These are phyloP conservation scores for Keqinozyma sinolaborantium DNA, from an alignment of 1,139 yeast genomes.

Conservation along the genomic window DNA sequence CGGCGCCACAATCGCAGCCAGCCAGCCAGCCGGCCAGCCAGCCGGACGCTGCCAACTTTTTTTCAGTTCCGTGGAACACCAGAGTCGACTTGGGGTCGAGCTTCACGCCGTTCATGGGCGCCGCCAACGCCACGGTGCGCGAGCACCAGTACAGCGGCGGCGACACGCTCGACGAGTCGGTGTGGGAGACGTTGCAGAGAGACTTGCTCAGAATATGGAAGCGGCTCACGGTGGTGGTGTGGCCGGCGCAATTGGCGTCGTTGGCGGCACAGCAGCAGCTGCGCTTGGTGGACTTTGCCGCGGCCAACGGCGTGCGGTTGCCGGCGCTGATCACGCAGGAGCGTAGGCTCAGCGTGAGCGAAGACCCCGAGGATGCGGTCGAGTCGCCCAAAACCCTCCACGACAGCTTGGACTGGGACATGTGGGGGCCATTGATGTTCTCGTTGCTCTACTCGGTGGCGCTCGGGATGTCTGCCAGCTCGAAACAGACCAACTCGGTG, in stretches of 20 bases:
- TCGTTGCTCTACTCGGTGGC: constrained; percentile 61
- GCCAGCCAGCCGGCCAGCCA: constrained; percentile 1
- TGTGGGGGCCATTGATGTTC: constrained; percentile 86
- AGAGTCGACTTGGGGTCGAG: constrained; percentile 39
- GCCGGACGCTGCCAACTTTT: constrained; percentile 10
- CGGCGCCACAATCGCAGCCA: constrained; percentile 3
- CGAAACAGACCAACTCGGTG: constrained; percentile 38
- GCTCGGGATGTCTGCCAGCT: constrained; percentile 42
- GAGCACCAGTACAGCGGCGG: constrained; percentile 81
- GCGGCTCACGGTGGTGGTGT: constrained; percentile 63
- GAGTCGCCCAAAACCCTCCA: constrained; percentile 15
- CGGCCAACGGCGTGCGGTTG: constrained; percentile 40
- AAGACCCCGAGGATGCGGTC: constrained; percentile 25
- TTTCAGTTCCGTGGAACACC: constrained; percentile 21
- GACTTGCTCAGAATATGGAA: constrained; percentile 66
- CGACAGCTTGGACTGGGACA: constrained; percentile 67
- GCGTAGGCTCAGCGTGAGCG: constrained; percentile 26
- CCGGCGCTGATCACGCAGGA: constrained; percentile 35
- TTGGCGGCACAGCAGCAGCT: constrained; percentile 45
- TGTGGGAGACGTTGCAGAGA: constrained; percentile 61
- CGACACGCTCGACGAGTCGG: constrained; percentile 83
- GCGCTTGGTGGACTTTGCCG: constrained; percentile 40
- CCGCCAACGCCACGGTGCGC: constrained; percentile 49
- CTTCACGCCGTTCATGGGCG: constrained; percentile 33
- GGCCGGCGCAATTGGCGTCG: constrained; percentile 57